A percentile compares a stretch with the other conserved stretches of the same genome.
Conservation (phyloP, 73 alveolate species). For the Paramecium caudatum region DNA sequence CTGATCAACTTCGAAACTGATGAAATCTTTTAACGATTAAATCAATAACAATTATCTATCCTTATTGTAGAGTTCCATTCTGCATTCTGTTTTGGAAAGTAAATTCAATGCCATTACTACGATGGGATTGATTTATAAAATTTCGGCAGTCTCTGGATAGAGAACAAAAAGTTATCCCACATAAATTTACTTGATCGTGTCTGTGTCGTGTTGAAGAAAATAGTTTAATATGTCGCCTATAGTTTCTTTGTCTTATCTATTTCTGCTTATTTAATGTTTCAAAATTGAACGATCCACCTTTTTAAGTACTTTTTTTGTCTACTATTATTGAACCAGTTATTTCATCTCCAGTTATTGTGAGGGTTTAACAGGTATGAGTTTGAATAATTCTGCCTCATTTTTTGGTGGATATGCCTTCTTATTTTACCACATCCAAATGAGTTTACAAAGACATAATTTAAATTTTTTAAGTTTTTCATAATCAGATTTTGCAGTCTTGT, state of each 20-base stretch:
- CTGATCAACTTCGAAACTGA: not conserved
- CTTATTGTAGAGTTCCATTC: constrained; percentile 48
- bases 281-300: constrained; percentile 27
- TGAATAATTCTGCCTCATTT: not conserved
- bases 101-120: constrained; percentile 15
- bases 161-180: constrained; percentile 22
- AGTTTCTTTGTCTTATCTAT: constrained; percentile 4
- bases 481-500: not conserved
- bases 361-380: not conserved
- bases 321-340: not conserved
- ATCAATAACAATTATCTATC: constrained; percentile 30
- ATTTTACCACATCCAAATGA: constrained; percentile 6
- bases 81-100: constrained; percentile 3
- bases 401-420: constrained; percentile 23
- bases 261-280: not conserved
- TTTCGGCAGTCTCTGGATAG: constrained; percentile 10
- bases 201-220: not conserved
- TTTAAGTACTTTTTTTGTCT: not conserved
- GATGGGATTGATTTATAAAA: not conserved
- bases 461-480: not conserved
- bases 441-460: not conserved
- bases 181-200: constrained; percentile 8
- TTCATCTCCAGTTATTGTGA: not conserved
- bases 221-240: constrained; percentile 20
- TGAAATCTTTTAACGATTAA: constrained; percentile 21